Conservation (phyloP, 2,329 filamentous ascomycete species). For the Colletotrichum spinosum region DNA sequence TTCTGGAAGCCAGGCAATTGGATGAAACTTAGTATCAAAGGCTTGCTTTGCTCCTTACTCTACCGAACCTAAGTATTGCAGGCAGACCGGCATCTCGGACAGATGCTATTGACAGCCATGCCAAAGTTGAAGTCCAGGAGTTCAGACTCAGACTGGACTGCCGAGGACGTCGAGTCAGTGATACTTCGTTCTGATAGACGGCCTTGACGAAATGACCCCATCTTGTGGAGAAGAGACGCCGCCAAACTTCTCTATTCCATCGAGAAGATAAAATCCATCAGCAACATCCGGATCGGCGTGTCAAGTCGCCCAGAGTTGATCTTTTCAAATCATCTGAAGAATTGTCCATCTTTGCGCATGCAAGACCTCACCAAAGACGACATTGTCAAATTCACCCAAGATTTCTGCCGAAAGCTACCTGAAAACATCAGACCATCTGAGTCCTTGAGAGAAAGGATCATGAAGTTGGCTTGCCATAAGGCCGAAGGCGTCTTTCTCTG, state of each 20-base stretch:
- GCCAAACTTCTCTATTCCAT: rapidly evolving
- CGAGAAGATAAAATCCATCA: not conserved
- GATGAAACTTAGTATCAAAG: too few relatives aligned
- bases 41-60: too few relatives aligned
- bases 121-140: not conserved
- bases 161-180: not conserved
- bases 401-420: not conserved
- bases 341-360: not conserved
- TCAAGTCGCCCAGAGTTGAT: not conserved
- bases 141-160: conserved; percentile 4
- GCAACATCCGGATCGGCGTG: not conserved
- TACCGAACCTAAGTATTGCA: not conserved
- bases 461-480: not conserved
- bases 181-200: not conserved
- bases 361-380: not conserved
- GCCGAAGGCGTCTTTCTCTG: conserved; percentile 10
- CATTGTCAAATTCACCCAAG: not conserved
- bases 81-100: not conserved
- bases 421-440: not conserved
- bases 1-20: too few relatives aligned
- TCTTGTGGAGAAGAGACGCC: not conserved
- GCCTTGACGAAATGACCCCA: not conserved
- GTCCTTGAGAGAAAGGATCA: rapidly evolving
- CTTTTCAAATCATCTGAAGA: not conserved
- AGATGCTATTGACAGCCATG: not conserved